These are phyloP conservation scores for Adansonia madagascariensis DNA, from an alignment of 441 rosid genomes.

Conservation along the genomic window DNA sequence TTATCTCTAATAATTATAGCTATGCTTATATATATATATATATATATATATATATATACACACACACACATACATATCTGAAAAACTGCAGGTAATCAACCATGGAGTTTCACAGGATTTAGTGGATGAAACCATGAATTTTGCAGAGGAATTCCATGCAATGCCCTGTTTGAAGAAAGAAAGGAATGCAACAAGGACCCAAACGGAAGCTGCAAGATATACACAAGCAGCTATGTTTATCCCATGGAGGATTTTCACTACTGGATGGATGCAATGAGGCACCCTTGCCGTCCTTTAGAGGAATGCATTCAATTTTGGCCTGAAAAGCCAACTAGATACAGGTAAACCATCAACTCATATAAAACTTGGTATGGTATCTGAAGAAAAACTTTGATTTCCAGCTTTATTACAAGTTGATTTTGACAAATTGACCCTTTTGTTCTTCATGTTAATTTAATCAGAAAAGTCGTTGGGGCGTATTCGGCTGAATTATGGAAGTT, in stretches of 20 bases:
- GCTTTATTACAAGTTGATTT: background rate
- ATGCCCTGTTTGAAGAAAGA: conserved; percentile 38
- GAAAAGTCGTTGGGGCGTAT: conserved; percentile 39
- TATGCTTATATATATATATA: too few species aligned
- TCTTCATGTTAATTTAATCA: background rate
- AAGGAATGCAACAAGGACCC: conserved; percentile 35
- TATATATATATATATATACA: too few species aligned
- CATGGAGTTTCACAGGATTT: conserved; percentile 36
- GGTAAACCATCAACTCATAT: conserved; percentile 18
- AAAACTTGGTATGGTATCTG: too few species aligned
- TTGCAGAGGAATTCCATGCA: conserved; percentile 40
- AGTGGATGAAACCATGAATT: conserved; percentile 29
- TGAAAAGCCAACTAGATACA: conserved; percentile 42
- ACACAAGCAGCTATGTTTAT: conserved; percentile 28
- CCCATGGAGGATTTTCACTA: conserved; percentile 33
- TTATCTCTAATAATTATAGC: too few species aligned
- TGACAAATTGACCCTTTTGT: background rate
- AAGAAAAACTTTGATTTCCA: background rate
- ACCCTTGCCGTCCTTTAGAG: conserved; percentile 41
- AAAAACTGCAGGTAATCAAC: conserved; percentile 22
- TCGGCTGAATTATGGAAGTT: conserved; percentile 39
- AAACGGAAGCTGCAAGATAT: conserved; percentile 31
- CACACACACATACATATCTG: background rate
- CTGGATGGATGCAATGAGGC: conserved; percentile 45
- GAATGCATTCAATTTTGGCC: conserved; percentile 42